A percentile compares a stretch with the other conserved stretches of the same genome.
phyloP scores from a whole-genome alignment of 192 early-diverging fungal species.

The Spinellus fusiger region DNA sequence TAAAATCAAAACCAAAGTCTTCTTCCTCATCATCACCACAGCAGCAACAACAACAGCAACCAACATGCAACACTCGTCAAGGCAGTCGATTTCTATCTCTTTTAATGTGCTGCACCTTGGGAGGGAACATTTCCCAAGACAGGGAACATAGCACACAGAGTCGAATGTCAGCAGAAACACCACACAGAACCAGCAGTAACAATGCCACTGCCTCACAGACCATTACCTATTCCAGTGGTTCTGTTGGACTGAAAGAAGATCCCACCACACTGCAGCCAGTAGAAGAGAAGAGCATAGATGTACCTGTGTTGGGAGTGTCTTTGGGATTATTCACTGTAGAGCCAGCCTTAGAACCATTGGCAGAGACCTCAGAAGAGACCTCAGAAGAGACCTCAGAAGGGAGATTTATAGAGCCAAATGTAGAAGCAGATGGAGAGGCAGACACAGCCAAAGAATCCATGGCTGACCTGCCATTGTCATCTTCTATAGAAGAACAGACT shows the following conservation, averaged over 20 bases:
- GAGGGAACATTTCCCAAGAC: not conserved
- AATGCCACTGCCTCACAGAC: constrained; percentile 10
- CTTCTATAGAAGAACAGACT: too few relatives aligned
- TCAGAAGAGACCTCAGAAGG: too few relatives aligned
- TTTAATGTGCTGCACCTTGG: not conserved
- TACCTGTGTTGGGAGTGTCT: too few relatives aligned
- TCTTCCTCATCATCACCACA: too few relatives aligned
- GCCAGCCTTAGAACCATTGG: too few relatives aligned
- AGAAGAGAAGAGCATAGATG: too few relatives aligned
- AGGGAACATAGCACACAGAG: not conserved
- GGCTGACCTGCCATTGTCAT: too few relatives aligned
- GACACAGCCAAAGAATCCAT: too few relatives aligned
- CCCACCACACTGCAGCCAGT: not conserved
- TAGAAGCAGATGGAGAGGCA: too few relatives aligned
- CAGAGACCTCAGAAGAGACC: too few relatives aligned
- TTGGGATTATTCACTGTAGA: too few relatives aligned
- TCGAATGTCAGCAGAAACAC: not conserved
- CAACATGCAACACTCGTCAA: not conserved
- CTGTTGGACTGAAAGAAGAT: constrained; percentile 7
- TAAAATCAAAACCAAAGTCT: not conserved
- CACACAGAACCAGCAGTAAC: constrained; percentile 3
- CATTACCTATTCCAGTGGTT: constrained; percentile 11
- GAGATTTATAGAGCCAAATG: too few relatives aligned
- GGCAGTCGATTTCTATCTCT: not conserved
- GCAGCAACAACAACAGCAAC: not conserved